A percentile compares a stretch with the other conserved stretches of the same genome.
These are phyloP conservation scores for Pascua guehoae DNA, from an alignment of 1,284 basidiomycete species.

Conservation along the genomic window DNA sequence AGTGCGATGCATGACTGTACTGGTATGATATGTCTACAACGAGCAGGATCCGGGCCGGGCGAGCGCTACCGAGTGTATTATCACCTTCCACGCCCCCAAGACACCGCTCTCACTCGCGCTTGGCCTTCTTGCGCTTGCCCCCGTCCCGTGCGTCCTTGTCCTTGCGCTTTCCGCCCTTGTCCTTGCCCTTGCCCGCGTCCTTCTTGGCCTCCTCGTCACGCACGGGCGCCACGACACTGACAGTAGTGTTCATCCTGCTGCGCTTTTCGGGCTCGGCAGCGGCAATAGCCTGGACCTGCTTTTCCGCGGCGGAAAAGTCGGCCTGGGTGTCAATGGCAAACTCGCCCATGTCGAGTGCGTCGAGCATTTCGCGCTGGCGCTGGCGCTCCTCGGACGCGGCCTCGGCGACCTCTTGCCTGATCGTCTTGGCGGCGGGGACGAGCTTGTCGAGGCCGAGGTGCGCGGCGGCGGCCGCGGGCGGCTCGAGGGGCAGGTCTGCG, in stretches of 20 bases:
- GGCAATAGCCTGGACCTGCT: conserved; percentile 60
- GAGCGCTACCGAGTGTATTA: no score
- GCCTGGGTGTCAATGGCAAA: conserved; percentile 70
- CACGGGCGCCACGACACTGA: conserved; percentile 66
- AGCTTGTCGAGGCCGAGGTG: not conserved
- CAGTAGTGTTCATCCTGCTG: conserved; percentile 60
- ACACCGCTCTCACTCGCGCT: conserved; percentile 7
- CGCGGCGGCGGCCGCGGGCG: conserved; percentile 5
- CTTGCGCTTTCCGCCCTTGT: conserved; percentile 54
- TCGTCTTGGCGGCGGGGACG: conserved; percentile 45
- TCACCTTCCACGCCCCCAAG: not conserved
- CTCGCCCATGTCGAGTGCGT: conserved; percentile 78
- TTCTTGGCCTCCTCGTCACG: conserved; percentile 55
- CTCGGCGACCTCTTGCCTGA: conserved; percentile 60
- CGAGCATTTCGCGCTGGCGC: conserved; percentile 73
- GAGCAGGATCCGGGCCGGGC: no score
- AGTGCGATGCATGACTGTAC: no score
- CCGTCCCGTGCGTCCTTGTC: conserved; percentile 8
- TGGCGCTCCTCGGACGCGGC: conserved; percentile 43
- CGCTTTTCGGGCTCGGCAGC: conserved; percentile 41
- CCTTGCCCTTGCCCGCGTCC: conserved; percentile 52
- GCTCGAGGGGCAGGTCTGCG: conserved; percentile 53
- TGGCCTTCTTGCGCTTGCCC: conserved; percentile 14
- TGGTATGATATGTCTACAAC: no score
- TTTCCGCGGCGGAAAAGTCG: conserved; percentile 71